These are phyloP conservation scores for Priceomyces haplophilus DNA, from an alignment of 805 yeast species.

Conservation along the genomic window DNA sequence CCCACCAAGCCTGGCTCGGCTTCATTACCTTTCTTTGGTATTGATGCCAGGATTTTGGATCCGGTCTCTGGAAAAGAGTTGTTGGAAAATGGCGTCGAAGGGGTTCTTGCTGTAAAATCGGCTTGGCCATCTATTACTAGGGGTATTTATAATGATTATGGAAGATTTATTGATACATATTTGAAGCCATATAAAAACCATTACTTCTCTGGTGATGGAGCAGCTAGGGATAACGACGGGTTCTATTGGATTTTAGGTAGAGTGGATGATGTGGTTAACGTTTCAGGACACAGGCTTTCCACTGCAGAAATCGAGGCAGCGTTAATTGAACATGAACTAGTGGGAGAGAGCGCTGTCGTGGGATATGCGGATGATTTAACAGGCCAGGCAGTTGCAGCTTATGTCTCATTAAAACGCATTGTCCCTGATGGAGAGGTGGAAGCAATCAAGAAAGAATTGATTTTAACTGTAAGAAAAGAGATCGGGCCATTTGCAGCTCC, in stretches of 20 bases:
- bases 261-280: slow-evolving; percentile 97
- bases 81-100: slow-evolving; percentile 87
- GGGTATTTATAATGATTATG: slow-evolving; percentile 86
- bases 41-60: slow-evolving; percentile 86
- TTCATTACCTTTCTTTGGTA: slow-evolving; percentile 93
- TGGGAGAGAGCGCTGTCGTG: slow-evolving; percentile 95
- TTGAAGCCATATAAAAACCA: slow-evolving; percentile 88
- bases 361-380: slow-evolving; percentile 94
- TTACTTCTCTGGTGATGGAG: slow-evolving; percentile 98
- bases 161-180: slow-evolving; percentile 85
- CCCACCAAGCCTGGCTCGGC: slow-evolving; percentile 98
- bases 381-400: slow-evolving; percentile 96
- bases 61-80: slow-evolving; percentile 88
- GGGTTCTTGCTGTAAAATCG: slow-evolving; percentile 84
- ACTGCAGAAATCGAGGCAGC: slow-evolving; percentile 98
- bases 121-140: slow-evolving; percentile 99
- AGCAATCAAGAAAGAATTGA: slow-evolving; percentile 66
- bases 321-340: slow-evolving; percentile 70
- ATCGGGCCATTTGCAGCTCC: slow-evolving; percentile 98
- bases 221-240: slow-evolving; percentile 95
- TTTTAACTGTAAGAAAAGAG: slow-evolving; percentile 84
- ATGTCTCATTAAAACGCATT: slow-evolving; percentile 73
- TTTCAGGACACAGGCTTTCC: slow-evolving; percentile 96
- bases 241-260: slow-evolving; percentile 98
- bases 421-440: slow-evolving; percentile 46